Conservation (phyloP, 768 basidiomycete genomes). For the Lyophyllum shimeji region DNA sequence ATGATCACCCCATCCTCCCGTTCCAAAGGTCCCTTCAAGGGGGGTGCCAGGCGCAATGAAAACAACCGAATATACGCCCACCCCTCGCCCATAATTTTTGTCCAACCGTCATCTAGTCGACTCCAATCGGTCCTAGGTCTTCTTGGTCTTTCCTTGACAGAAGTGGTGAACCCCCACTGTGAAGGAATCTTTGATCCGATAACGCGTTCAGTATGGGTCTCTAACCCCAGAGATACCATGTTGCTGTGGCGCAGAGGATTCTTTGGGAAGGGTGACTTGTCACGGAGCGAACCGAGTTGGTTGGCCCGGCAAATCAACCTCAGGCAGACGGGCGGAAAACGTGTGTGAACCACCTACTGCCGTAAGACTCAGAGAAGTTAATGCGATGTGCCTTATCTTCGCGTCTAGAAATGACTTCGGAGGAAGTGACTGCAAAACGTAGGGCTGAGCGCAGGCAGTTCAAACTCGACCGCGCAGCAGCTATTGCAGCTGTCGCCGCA, state of each 20-base stretch:
- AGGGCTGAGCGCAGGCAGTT: constrained; percentile 88
- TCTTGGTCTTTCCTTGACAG: constrained; percentile 57
- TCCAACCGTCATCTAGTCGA: constrained; percentile 40
- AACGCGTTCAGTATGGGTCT: constrained; percentile 90
- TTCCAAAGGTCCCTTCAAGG: constrained; percentile 44
- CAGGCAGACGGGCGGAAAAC: constrained; percentile 54
- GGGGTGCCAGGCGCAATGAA: constrained; percentile 54
- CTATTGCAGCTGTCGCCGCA: constrained; percentile 78
- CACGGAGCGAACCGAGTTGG: constrained; percentile 96
- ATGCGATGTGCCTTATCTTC: neutral
- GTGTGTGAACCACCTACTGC: constrained; percentile 37
- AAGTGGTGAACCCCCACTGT: constrained; percentile 69
- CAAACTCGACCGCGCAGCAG: constrained; percentile 88
- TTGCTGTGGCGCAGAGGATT: constrained; percentile 89
- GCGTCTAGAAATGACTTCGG: constrained; percentile 70
- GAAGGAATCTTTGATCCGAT: constrained; percentile 74
- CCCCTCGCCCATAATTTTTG: constrained; percentile 64
- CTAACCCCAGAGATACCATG: constrained; percentile 57
- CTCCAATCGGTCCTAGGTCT: constrained; percentile 48
- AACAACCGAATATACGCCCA: constrained; percentile 69
- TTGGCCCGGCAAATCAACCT: constrained; percentile 73
- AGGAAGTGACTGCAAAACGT: constrained; percentile 88
- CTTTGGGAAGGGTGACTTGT: constrained; percentile 96
- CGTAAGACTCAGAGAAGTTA: neutral
- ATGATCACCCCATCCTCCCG: constrained; percentile 32